Percentiles rank a stretch among this genome's conserved stretches.
phyloP scores from a whole-genome alignment of 345 rosid species.

The Populus ilicifolia region DNA sequence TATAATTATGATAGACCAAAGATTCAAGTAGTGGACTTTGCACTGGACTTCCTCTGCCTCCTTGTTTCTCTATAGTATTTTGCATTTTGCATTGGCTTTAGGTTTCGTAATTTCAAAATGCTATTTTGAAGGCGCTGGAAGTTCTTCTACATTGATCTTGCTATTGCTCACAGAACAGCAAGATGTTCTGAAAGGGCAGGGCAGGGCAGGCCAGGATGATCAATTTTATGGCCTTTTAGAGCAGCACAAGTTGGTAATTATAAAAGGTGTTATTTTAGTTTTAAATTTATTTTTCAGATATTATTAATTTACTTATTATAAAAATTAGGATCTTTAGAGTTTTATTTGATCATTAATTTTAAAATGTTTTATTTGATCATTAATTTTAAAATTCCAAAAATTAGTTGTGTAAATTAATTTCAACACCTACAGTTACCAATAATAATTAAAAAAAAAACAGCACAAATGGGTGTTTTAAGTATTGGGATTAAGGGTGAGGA shows the following conservation, averaged over 20 bases:
- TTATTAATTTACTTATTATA: fast-evolving
- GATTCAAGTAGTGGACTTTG: too few relatives aligned
- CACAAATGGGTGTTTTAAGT: too few relatives aligned
- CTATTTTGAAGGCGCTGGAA: too few relatives aligned
- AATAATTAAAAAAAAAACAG: too few relatives aligned
- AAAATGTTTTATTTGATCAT: fast-evolving
- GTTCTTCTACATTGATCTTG: too few relatives aligned
- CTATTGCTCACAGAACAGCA: neutral
- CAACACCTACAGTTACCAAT: too few relatives aligned
- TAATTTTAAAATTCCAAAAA: fast-evolving
- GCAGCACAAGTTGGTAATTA: neutral
- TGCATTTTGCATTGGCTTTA: too few relatives aligned
- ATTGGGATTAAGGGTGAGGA: too few relatives aligned
- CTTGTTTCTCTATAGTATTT: too few relatives aligned
- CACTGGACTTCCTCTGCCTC: too few relatives aligned
- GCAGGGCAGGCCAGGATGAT: neutral
- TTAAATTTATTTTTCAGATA: fast-evolving
- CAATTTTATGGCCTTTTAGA: neutral
- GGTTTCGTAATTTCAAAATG: neutral
- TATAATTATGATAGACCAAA: neutral
- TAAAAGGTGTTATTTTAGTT: too few relatives aligned
- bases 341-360: fast-evolving
- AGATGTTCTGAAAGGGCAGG: neutral
- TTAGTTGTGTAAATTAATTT: too few relatives aligned
- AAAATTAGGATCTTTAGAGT: fast-evolving